Evolutionary conservation across 108 stramenopile genomes (phyloP), one percentile per base, ranked within the genome.

Genomic region (Nitzschia inconspicua): DNA sequence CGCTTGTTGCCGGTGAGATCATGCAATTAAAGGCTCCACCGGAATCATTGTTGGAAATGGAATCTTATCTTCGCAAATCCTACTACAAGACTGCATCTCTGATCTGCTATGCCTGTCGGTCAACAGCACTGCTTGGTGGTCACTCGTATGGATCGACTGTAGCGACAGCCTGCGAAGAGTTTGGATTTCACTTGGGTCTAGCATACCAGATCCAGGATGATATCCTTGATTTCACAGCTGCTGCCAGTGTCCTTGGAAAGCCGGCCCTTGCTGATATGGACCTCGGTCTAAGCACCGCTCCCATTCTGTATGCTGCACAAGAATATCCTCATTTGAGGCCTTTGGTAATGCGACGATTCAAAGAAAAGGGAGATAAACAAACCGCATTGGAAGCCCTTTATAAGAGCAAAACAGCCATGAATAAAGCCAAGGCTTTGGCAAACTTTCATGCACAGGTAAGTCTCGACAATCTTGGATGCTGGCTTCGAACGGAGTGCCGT

Each of bases 51-150:
- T 50, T 96, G 52, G 85, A 96, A 75, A 95, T 97, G 86, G 84
- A 85, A 67, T 77, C 70, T 0, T 96, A 96, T 61, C 78, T 97
- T 20, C 72, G 82, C 46, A 98, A 98, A 67, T 90, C 89, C 28
- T 98, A 98, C 85, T 96, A 96, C 93, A 98, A 98, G 79, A 98
- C 97, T 5, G 95, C 97, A 19, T 94, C 92, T 30, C 85, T 98
- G 40, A 95, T 98, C 49, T 91, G 89, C 54, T 92, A 91, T 65
- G 88, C 94, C 0, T 95, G 93, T 62, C 77, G 91, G 26, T 94
- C 92, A 8, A 82, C 85, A 19, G 95, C 97, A 7, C 69, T 98
- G 13, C 75, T 98, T 7, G 94, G 92, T 6, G 97, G 97, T 0
- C 90, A 95, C 64, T 85, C 75, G 0, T 93, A 91, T 46, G 88